Percentiles rank a stretch among this genome's conserved stretches.
Evolutionary conservation across 2,329 filamentous ascomycete genomes (phyloP).

Genomic region (Atkinsonella texensis): DNA sequence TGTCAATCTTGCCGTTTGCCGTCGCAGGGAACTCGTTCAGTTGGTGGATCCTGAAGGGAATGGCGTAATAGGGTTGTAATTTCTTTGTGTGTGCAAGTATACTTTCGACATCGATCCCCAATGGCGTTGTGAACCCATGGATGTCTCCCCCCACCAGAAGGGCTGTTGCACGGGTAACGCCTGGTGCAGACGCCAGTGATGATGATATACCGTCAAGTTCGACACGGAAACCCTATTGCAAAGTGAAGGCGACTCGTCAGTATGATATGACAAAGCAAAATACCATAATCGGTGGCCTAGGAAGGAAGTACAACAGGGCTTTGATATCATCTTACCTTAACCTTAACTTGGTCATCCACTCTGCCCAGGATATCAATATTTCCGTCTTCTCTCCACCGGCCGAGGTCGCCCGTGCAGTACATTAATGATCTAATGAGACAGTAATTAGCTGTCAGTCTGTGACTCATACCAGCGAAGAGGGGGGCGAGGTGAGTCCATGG

Average conservation of each 20-base stretch:
- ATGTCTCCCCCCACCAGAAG: slow-evolving; percentile 35
- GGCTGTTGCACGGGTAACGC: slow-evolving; percentile 34
- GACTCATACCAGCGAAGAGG: slow-evolving; percentile 3
- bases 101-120: slow-evolving; percentile 20
- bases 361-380: slow-evolving; percentile 43
- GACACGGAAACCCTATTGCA: slow-evolving; percentile 41
- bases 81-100: slow-evolving; percentile 28
- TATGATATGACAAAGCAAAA: background rate
- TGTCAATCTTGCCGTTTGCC: slow-evolving; percentile 45
- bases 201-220: slow-evolving; percentile 46
- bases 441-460: slow-evolving; percentile 3
- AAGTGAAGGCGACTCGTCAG: background rate
- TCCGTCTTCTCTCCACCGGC: slow-evolving; percentile 40
- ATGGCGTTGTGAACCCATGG: slow-evolving; percentile 36
- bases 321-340: slow-evolving; percentile 29
- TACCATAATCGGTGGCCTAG: background rate
- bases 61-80: slow-evolving; percentile 42
- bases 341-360: slow-evolving; percentile 50
- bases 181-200: slow-evolving; percentile 33
- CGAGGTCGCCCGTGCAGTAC: slow-evolving; percentile 50
- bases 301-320: background rate
- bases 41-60: slow-evolving; percentile 33
- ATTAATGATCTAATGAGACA: slow-evolving; percentile 28
- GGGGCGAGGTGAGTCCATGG: background rate
- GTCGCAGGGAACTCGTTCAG: slow-evolving; percentile 36